Conservation (phyloP, 176 grass and related monocot species). For the Poa annua region DNA sequence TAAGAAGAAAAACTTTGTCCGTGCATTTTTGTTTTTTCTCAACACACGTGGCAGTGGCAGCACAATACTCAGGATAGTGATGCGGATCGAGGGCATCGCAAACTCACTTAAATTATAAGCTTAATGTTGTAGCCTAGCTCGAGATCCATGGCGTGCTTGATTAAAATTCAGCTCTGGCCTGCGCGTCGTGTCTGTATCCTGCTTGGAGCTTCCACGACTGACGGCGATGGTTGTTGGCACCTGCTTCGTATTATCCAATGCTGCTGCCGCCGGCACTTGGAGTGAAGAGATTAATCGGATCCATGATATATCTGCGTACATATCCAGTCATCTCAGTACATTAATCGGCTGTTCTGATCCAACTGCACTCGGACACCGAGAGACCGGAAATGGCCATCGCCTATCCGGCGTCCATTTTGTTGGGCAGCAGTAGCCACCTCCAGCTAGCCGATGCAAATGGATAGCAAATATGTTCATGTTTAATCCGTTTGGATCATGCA, state of each 20-base stretch:
- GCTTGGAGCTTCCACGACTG: conserved; percentile 19
- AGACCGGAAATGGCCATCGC: not conserved
- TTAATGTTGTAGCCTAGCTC: not conserved
- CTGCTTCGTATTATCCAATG: not conserved
- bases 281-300: not conserved
- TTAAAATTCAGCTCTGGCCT: conserved; percentile 13
- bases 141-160: not conserved
- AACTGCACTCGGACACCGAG: not conserved
- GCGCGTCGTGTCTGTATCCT: conserved; percentile 14
- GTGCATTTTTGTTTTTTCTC: not conserved
- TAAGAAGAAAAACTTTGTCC: not conserved
- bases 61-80: not conserved
- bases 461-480: too few species aligned
- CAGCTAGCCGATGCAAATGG: too few species aligned
- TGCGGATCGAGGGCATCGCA: not conserved
- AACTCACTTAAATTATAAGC: not conserved
- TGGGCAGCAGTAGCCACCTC: not conserved
- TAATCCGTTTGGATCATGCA: too few species aligned
- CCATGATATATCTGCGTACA: not conserved
- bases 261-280: not conserved
- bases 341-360: not conserved
- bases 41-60: not conserved
- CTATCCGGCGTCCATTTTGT: not conserved
- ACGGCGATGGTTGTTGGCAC: conserved; percentile 19
- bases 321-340: not conserved